Conservation (phyloP, 2,329 filamentous ascomycete genomes). For the Botrytis elliptica region DNA sequence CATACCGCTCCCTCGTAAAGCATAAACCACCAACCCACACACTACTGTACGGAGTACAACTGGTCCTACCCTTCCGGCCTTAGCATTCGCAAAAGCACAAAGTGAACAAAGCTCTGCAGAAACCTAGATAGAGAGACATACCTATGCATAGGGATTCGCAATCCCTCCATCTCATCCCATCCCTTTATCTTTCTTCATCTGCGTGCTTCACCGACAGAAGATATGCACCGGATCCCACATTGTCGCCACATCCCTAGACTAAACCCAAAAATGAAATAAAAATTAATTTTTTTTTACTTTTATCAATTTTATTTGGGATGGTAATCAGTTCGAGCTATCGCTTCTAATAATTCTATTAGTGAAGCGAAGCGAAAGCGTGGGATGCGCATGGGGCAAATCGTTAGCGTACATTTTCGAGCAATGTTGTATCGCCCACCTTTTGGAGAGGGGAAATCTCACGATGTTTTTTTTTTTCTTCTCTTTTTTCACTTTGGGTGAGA, state of each 20-base stretch:
- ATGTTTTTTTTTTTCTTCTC: slow-evolving; percentile 4
- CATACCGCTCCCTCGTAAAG: not conserved
- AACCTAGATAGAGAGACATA: not conserved
- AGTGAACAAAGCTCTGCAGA: slow-evolving; percentile 2
- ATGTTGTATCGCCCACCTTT: not conserved
- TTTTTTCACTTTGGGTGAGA: not conserved
- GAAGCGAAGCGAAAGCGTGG: not conserved
- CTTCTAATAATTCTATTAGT: not conserved
- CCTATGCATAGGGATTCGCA: not conserved
- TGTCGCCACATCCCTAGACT: not conserved
- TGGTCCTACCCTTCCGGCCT: not conserved
- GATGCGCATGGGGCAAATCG: not conserved
- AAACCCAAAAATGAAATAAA: not conserved
- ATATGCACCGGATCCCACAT: not conserved
- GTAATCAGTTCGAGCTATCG: not conserved
- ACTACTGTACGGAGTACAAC: not conserved
- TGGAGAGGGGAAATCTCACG: not conserved
- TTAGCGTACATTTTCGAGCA: slow-evolving; percentile 9
- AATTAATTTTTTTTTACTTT: not conserved
- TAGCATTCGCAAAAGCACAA: not conserved
- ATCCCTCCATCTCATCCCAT: not conserved
- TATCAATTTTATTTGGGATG: not conserved
- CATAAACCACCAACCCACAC: not conserved
- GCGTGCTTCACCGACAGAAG: not conserved
- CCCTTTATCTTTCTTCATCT: not conserved